phyloP scores from a whole-genome alignment of 2,329 filamentous ascomycete species.

The Fusarium pseudograminearum region DNA sequence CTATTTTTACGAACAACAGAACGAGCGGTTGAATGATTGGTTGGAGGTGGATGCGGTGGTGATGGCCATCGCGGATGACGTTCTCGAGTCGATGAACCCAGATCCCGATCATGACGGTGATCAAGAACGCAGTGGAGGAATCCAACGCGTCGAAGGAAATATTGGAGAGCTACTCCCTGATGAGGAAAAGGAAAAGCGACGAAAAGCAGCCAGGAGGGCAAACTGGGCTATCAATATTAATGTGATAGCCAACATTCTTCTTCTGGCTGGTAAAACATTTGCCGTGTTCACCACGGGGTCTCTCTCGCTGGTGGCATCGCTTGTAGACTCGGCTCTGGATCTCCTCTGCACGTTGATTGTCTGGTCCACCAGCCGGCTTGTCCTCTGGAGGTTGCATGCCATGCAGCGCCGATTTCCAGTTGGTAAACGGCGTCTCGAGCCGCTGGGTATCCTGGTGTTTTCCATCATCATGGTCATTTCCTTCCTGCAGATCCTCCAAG shows the following conservation, averaged over 20 bases:
- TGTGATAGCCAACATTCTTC: conserved; percentile 77
- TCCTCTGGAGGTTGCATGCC: conserved; percentile 64
- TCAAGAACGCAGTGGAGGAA: conserved; percentile 47
- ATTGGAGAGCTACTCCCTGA: conserved; percentile 51
- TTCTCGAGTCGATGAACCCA: conserved; percentile 52
- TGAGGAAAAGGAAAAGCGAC: conserved; percentile 49
- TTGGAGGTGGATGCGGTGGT: conserved; percentile 52
- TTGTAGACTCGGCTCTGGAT: conserved; percentile 82
- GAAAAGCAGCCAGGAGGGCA: conserved; percentile 41
- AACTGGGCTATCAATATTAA: conserved; percentile 83
- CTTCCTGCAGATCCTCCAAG: conserved; percentile 79
- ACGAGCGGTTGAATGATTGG: conserved; percentile 51
- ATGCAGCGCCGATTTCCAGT: conserved; percentile 77
- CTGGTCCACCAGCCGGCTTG: conserved; percentile 79
- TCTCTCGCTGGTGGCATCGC: conserved; percentile 78
- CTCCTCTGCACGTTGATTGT: conserved; percentile 83
- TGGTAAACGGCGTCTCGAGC: conserved; percentile 76
- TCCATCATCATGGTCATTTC: conserved; percentile 86
- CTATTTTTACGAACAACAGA: conserved; percentile 49
- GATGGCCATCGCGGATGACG: conserved; percentile 51
- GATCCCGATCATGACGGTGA: conserved; percentile 53
- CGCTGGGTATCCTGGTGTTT: conserved; percentile 81
- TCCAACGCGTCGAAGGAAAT: conserved; percentile 49
- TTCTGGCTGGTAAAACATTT: conserved; percentile 78
- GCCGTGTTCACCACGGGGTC: conserved; percentile 84